Evolutionary conservation across 2,329 filamentous ascomycete species (phyloP).

Genomic region (Colletotrichum sp.): DNA sequence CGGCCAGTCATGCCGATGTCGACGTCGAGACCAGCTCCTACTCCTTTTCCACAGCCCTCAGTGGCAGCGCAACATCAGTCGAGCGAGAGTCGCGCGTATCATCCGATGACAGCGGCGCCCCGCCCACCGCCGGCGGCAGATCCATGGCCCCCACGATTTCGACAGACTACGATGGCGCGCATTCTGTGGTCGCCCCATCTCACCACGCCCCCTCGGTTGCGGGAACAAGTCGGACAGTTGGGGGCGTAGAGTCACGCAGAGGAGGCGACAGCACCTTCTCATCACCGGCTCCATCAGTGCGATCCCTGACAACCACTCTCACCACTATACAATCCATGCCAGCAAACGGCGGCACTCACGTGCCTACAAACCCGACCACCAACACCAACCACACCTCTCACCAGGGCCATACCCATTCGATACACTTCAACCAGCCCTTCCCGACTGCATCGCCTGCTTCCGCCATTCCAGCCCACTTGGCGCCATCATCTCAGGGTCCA

Average conservation of each 20-base stretch:
- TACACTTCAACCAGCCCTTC: slow-evolving; percentile 71
- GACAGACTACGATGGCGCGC: slow-evolving; percentile 79
- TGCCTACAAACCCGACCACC: slow-evolving; percentile 28
- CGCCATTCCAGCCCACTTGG: slow-evolving; percentile 74
- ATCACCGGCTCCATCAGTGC: slow-evolving; percentile 79
- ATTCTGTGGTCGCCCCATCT: slow-evolving; percentile 77
- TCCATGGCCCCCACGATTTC: slow-evolving; percentile 81
- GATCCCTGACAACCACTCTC: slow-evolving; percentile 80
- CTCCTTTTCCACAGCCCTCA: slow-evolving; percentile 62
- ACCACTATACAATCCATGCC: slow-evolving; percentile 77
- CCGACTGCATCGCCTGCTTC: slow-evolving; percentile 68
- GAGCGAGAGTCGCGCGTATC: slow-evolving; percentile 62
- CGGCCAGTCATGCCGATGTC: slow-evolving; percentile 25
- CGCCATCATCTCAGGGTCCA: slow-evolving; percentile 47
- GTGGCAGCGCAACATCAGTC: slow-evolving; percentile 57
- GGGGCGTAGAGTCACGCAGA: slow-evolving; percentile 69
- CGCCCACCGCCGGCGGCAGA: slow-evolving; percentile 67
- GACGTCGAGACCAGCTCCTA: slow-evolving; percentile 43
- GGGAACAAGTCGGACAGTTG: slow-evolving; percentile 74
- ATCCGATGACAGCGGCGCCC: slow-evolving; percentile 61
- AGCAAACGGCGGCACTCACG: slow-evolving; percentile 41
- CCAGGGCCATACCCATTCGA: slow-evolving; percentile 43
- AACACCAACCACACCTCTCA: slow-evolving; percentile 43
- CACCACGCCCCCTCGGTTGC: slow-evolving; percentile 70
- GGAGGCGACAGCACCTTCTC: slow-evolving; percentile 81